Evolutionary conservation across 2,329 filamentous ascomycete species (phyloP), one percentile per base, ranked within the genome.

Genomic region (Aspergillus pseudoterreus): DNA sequence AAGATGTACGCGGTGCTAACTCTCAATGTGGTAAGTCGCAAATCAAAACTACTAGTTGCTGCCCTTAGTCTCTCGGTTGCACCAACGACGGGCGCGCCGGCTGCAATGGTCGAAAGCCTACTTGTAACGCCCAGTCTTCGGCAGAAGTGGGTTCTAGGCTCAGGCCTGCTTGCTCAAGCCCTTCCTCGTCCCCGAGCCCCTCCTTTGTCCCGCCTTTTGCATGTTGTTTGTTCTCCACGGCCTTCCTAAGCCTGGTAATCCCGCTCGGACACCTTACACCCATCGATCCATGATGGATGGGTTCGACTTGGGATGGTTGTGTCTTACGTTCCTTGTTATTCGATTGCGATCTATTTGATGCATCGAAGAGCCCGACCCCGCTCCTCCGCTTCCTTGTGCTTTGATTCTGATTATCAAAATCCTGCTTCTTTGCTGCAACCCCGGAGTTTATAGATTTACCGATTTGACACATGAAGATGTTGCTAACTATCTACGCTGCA

Each of bases 1-100:
- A 96, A 96, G 78, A 78, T 95, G 57, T 92, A 92, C 66, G 91
- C 92, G 38, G 79, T 92, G 55, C 78, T 87, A 59, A 96, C 92
- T 52, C 82, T 92, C 61, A 86, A 87, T 66, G 86, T 88, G 83
- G 90, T 95, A 82, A 73, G 86, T 77, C 64, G 59, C 61, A 53
- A 41, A 47, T 38, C 42, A 42, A 21, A 8, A 35, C 45, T 50
- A 30, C 32, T 33, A 15, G 22, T 42, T 27, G 19, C 19, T 42
- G 11, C 38, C 33, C 47, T 52, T 47, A 39, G n/a, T 43, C 48
- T 21, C 32, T 46, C 45, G 21, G 21, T 35, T 50, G 35, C 35
- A 38, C 41, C 46, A 32, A 44, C 42, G 22, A 49, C 24, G 12
- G 22, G 35, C 45, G 35, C 45, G 36, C 39, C 17, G n/a, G 22